Evolutionary conservation across 257 asterid genomes (phyloP).

Genomic region (Parsonsia alboflavescens): DNA sequence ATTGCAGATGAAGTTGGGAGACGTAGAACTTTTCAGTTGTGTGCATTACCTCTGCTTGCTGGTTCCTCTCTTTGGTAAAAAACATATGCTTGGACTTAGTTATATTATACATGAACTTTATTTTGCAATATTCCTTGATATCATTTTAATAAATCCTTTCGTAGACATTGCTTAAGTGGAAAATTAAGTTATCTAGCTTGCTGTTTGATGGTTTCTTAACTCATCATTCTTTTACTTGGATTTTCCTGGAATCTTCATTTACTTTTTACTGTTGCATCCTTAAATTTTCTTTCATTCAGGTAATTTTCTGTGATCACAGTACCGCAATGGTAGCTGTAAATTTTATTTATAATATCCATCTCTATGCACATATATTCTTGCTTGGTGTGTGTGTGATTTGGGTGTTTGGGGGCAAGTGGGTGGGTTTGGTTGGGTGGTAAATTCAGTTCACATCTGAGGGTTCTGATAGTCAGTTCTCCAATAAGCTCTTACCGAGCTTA

Average conservation of each 20-base stretch:
- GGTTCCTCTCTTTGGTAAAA: slow-evolving; percentile 70
- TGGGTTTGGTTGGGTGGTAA: no score
- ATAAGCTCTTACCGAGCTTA: no score
- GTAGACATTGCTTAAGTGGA: neutral
- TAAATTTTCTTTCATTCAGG: no score
- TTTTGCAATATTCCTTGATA: neutral
- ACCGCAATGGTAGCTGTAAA: neutral
- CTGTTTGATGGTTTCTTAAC: neutral
- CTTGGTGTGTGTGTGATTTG: neutral
- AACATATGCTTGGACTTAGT: neutral
- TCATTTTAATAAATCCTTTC: neutral
- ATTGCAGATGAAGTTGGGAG: slow-evolving; percentile 87
- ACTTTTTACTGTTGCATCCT: neutral
- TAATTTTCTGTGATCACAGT: neutral
- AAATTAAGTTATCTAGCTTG: neutral
- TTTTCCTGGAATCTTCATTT: neutral
- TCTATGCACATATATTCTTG: no score
- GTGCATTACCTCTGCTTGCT: slow-evolving; percentile 72
- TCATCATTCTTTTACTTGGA: neutral
- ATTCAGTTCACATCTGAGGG: no score
- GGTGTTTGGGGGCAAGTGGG: neutral
- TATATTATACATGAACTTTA: neutral
- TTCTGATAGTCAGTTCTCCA: no score
- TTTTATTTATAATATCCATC: neutral
- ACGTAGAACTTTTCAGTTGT: slow-evolving; percentile 82